Base-by-base conservation (phyloP, 257 asterid genomes). In the Petunia secreta region DNA sequence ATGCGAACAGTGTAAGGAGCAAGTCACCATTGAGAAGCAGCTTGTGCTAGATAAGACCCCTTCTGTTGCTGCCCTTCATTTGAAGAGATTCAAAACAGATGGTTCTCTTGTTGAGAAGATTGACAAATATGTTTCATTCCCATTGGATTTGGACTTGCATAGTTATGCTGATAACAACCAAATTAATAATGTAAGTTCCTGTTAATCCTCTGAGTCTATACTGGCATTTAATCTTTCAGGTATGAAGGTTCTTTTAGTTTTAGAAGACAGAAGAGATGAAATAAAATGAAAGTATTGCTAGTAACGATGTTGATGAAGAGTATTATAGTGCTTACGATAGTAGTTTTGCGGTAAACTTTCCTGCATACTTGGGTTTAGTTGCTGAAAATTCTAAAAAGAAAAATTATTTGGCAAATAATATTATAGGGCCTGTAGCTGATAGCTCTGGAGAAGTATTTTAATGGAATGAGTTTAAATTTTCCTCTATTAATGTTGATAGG, bases 81-180 rank as follows among this genome's bases (percentile, higher is more conserved):
- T 95, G 86, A 95, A 95, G 92, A 93, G 99, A 84, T 95, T 95
- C 86, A 89, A 92, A 87, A 91, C 83, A 74, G 95, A 93, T 69
- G 99, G 97, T 66, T 81, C 88, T 81, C 78, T 82, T 65, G 97
- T 93, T 48, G 91, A 95, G 82, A 95, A 93, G 87, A 88, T 95
- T 83, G 97, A 95, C 82, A 93, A 90, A 69, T 91, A 85, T 80
- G 93, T 95, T 5, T 85, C 87, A 15, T 95, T 92, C 85, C 98
- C 99, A 5, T 63, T 88, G 75, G 91, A 93, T 52, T 83, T 95
- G 90, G 92, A 93, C 84, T 50, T 95, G 90, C 82, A 58, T 54
- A 92, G 94, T 85, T 95, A 85, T 86, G 88, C 96, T 53, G 75
- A 57, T 10, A 60, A 74, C 40, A 85, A 75, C 75, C 85, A 86